Conservation (phyloP, 2,329 filamentous ascomycete genomes). For the Bipolaris bicolor region DNA sequence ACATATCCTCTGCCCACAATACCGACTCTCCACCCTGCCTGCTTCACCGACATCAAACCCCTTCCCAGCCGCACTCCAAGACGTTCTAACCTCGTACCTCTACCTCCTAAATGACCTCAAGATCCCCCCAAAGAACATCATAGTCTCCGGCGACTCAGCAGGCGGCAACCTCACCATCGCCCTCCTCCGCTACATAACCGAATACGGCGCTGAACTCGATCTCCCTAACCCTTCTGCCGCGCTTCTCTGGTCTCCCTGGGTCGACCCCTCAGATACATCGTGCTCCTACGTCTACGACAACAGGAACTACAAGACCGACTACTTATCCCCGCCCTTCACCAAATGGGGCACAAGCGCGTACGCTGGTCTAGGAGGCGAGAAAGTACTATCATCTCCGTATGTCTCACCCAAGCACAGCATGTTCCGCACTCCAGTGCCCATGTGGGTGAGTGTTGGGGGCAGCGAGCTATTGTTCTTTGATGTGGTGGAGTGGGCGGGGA, state of each 20-base stretch:
- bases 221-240: slow-evolving; percentile 48
- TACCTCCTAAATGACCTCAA: slow-evolving; percentile 53
- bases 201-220: slow-evolving; percentile 45
- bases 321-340: slow-evolving; percentile 48
- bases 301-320: slow-evolving; percentile 51
- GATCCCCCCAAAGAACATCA: slow-evolving; percentile 51
- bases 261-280: slow-evolving; percentile 44
- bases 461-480: slow-evolving; percentile 54
- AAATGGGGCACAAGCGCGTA: slow-evolving; percentile 53
- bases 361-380: slow-evolving; percentile 25
- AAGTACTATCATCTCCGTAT: slow-evolving; percentile 42
- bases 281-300: slow-evolving; percentile 35
- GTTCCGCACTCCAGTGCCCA: slow-evolving; percentile 49
- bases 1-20: slow-evolving; percentile 55
- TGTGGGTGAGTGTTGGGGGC: slow-evolving; percentile 52
- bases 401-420: slow-evolving; percentile 47
- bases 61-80: slow-evolving; percentile 60
- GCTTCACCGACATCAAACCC: slow-evolving; percentile 44
- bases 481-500: slow-evolving; percentile 45
- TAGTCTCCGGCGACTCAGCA: slow-evolving; percentile 58
- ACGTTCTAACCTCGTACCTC: slow-evolving; percentile 55
- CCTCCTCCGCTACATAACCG: slow-evolving; percentile 55
- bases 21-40: slow-evolving; percentile 55
- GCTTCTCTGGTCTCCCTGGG: slow-evolving; percentile 54
- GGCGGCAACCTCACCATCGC: slow-evolving; percentile 56